Conservation (phyloP, 1,139 yeast species). For the Kluyveromyces sp. region DNA sequence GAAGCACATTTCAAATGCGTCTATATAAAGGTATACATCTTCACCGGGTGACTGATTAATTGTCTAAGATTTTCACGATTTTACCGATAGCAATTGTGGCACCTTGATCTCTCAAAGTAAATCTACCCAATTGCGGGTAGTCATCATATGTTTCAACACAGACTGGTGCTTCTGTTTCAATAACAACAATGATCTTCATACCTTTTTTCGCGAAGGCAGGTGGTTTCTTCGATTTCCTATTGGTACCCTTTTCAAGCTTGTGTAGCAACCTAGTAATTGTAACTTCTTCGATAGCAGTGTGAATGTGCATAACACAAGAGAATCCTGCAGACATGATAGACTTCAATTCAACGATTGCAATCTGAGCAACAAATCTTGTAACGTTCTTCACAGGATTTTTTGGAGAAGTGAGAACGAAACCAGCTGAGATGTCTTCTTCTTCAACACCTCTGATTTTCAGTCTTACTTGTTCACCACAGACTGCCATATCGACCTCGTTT, state of each 20-base stretch:
- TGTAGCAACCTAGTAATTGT: slow-evolving; percentile 75
- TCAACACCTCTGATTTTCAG: slow-evolving; percentile 90
- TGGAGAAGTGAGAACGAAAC: slow-evolving; percentile 83
- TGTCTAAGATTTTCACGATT: slow-evolving; percentile 63
- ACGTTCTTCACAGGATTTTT: slow-evolving; percentile 88
- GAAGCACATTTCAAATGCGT: slow-evolving; percentile 5
- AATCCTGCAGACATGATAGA: slow-evolving; percentile 91
- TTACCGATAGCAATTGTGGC: slow-evolving; percentile 97
- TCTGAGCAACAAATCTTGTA: slow-evolving; percentile 87
- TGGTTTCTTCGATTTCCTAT: slow-evolving; percentile 91
- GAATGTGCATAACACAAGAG: slow-evolving; percentile 97
- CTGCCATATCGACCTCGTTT: slow-evolving; percentile 83
- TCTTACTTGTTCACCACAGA: slow-evolving; percentile 96
- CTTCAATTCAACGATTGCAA: slow-evolving; percentile 93
- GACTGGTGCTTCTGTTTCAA: slow-evolving; percentile 78
- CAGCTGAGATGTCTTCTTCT: slow-evolving; percentile 90
- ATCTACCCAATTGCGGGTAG: slow-evolving; percentile 94
- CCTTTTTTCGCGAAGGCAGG: slow-evolving; percentile 99
- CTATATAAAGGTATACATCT: slow-evolving; percentile 2
- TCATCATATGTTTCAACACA: slow-evolving; percentile 90
- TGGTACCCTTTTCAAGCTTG: slow-evolving; percentile 92
- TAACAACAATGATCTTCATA: slow-evolving; percentile 91
- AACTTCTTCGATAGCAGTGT: slow-evolving; percentile 97
- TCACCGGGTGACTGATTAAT: slow-evolving; percentile 9
- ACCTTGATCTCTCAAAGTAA: slow-evolving; percentile 97